Conservation (phyloP, 805 yeast species). For the Starmerella floris region DNA sequence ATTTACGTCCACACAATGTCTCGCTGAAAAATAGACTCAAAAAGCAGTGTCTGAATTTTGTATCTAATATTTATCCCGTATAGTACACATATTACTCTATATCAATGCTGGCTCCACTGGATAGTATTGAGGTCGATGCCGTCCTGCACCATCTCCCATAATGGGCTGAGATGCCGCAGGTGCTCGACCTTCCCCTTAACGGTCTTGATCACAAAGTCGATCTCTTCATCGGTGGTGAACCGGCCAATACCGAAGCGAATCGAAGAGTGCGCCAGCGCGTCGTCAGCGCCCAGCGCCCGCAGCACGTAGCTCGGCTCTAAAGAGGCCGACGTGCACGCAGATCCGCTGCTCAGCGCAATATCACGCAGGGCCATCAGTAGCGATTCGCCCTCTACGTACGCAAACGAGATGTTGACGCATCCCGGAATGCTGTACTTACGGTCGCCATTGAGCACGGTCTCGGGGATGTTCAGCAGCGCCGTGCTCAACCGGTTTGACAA, state of each 20-base stretch:
- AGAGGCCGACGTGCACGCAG: slow-evolving; percentile 98
- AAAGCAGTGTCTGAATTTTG: too few relatives aligned
- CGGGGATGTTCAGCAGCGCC: slow-evolving; percentile 68
- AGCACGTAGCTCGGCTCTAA: slow-evolving; percentile 94
- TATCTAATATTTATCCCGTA: too few relatives aligned
- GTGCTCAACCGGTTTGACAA: slow-evolving; percentile 61
- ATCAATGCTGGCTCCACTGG: slow-evolving; percentile 97
- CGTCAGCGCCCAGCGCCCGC: slow-evolving; percentile 95
- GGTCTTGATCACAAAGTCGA: slow-evolving; percentile 84
- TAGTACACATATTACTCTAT: too few relatives aligned
- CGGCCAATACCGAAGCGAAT: slow-evolving; percentile 95
- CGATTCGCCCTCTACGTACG: slow-evolving; percentile 96
- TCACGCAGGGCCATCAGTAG: slow-evolving; percentile 94
- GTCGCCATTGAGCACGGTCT: slow-evolving; percentile 84
- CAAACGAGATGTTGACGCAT: slow-evolving; percentile 92
- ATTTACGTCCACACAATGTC: too few relatives aligned
- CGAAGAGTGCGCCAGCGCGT: slow-evolving; percentile 95
- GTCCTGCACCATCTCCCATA: slow-evolving; percentile 99
- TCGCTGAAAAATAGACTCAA: too few relatives aligned
- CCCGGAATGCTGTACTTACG: slow-evolving; percentile 65
- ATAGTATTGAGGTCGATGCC: slow-evolving; percentile 89
- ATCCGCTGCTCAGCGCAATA: slow-evolving; percentile 89
- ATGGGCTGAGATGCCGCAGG: slow-evolving; percentile 81
- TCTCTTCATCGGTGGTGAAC: slow-evolving; percentile 90
- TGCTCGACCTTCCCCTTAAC: slow-evolving; percentile 80